Conservation (phyloP, 257 asterid species). For the Scutellaria minor region DNA sequence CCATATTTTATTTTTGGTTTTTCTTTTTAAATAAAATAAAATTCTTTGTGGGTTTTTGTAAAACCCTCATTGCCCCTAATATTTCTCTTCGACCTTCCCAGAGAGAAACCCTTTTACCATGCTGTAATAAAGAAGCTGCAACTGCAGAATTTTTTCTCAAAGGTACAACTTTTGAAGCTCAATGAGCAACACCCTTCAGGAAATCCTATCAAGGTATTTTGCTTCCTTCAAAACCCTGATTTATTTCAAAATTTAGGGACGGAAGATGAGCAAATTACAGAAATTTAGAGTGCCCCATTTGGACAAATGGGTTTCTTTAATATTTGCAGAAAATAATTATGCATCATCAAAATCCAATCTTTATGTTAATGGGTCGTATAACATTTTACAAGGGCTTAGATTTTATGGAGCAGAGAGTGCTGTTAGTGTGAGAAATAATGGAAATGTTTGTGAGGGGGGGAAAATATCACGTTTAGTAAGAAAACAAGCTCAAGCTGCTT, state of each 20-base stretch:
- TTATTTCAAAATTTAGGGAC: background rate
- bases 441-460: constrained; percentile 22
- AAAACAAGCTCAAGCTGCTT: constrained; percentile 66
- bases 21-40: background rate
- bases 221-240: constrained; percentile 14
- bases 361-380: constrained; percentile 42
- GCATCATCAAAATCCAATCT: constrained; percentile 41
- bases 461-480: constrained; percentile 39
- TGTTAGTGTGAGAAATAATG: constrained; percentile 21
- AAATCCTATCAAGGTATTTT: constrained; percentile 30
- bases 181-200: constrained; percentile 17
- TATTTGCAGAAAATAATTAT: constrained; percentile 28
- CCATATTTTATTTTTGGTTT: background rate
- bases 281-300: constrained; percentile 38
- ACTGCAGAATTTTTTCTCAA: too few species aligned
- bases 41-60: constrained; percentile 7
- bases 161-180: constrained; percentile 17
- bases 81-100: constrained; percentile 22
- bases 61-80: constrained; percentile 14
- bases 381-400: constrained; percentile 40
- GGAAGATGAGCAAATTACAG: constrained; percentile 50
- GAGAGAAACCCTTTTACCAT: too few species aligned
- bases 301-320: constrained; percentile 49
- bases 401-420: constrained; percentile 42
- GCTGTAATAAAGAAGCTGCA: too few species aligned